Evolutionary conservation across 2,329 filamentous ascomycete species (phyloP), one percentile per base, ranked within the genome.

Genomic region (Colletotrichum navitas): DNA sequence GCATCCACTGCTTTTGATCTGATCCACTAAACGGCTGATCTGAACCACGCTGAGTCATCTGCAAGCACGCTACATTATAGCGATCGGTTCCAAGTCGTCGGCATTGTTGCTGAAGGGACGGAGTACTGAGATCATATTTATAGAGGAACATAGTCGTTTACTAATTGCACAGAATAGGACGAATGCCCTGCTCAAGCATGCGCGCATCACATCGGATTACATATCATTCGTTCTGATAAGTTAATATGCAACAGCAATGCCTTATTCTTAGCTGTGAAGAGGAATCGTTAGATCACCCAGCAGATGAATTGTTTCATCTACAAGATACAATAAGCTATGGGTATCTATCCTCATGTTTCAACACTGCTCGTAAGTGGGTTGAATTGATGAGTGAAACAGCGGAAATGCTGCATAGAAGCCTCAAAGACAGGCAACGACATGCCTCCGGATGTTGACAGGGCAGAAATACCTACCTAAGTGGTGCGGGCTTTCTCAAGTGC

Each of bases 1-100:
- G 24, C 45, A 52, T 39, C 60, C 45, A 29, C 47, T 49, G 45
- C 32, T 39, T 39, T 51, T 14, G n/a, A 62, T 62, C 32, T 21
- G 59, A 39, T 62, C 59, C 59, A 62, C 45, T 32, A 1, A 51
- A 39, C n/a, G n/a, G 16, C 59, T 14, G 43, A 51, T 51, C 21
- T 51, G 45, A n/a, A 24, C 45, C 59, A 24, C 41, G 45, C 47
- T 18, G n/a, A 32, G 49, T 14, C 58, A 43, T 16, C 43, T 10
- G 16, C 21, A 14, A 36, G 18, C 29, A n/a, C n/a, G n/a, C 2
- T 36, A 14, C 24, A 5, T 47, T 16, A n/a, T 24, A 26, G 12
- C 59, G 16, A 39, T 62, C 59, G 45, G 16, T 26, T 39, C 45
- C 45, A 45, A 29, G 14, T 51, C 32, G 43, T 32, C 18, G 45